phyloP scores from a whole-genome alignment of 805 yeast species.

The Ogataea paradorogensis region DNA sequence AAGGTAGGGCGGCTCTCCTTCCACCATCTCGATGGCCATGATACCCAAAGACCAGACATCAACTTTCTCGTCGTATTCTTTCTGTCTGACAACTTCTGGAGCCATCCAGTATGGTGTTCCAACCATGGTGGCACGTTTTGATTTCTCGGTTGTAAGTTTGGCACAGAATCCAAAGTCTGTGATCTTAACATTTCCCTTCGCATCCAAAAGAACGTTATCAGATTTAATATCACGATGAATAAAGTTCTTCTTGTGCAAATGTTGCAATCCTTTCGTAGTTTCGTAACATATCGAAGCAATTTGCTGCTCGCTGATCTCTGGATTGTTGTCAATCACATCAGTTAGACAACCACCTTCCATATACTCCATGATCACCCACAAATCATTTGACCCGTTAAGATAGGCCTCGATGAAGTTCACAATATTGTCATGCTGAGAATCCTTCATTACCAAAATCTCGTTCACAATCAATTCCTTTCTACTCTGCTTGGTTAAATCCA shows the following conservation, averaged over 20 bases:
- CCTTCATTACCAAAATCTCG: conserved; percentile 96
- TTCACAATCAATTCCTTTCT: conserved; percentile 92
- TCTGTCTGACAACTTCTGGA: conserved; percentile 93
- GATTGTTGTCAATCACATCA: conserved; percentile 90
- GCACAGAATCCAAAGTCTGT: conserved; percentile 98
- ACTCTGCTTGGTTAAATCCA: conserved; percentile 88
- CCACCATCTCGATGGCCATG: conserved; percentile 98
- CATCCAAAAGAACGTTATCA: conserved; percentile 85
- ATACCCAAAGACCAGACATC: conserved; percentile 98
- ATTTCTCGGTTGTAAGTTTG: conserved; percentile 73
- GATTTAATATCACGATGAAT: conserved; percentile 97
- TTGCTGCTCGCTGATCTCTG: conserved; percentile 76
- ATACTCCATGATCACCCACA: conserved; percentile 99
- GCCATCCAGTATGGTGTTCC: conserved; percentile 99
- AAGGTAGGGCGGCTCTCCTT: conserved; percentile 97
- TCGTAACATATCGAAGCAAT: conserved; percentile 90
- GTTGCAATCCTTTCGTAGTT: conserved; percentile 86
- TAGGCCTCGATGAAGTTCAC: conserved; percentile 94
- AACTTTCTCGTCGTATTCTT: conserved; percentile 94
- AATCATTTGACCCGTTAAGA: conserved; percentile 69
- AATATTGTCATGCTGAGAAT: conserved; percentile 89
- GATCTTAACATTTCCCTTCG: conserved; percentile 81
- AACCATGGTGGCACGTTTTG: conserved; percentile 95
- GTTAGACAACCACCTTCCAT: conserved; percentile 99
- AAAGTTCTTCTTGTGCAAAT: conserved; percentile 85